Conservation (phyloP, 257 asterid genomes). For the Leonotis leonurus region DNA sequence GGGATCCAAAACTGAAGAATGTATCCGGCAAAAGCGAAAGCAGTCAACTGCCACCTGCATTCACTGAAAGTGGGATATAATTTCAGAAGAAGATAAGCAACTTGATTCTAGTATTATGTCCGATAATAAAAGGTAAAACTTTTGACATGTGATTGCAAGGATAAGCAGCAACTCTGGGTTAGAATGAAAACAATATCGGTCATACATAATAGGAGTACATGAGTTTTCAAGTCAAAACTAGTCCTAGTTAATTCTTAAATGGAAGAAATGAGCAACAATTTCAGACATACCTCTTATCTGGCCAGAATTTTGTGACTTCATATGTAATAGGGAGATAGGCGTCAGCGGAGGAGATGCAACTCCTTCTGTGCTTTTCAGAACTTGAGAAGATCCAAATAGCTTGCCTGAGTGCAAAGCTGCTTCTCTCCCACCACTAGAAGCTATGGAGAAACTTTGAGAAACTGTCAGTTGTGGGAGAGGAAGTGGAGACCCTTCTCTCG, state of each 20-base stretch:
- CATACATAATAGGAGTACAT: too few species aligned
- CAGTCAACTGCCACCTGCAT: constrained; percentile 70
- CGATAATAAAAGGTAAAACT: too few species aligned
- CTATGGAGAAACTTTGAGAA: constrained; percentile 79
- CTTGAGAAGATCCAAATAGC: constrained; percentile 45
- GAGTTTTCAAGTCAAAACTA: too few species aligned
- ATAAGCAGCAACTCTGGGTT: too few species aligned
- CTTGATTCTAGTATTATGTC: neutral
- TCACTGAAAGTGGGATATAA: constrained; percentile 29
- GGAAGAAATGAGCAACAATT: constrained; percentile 1
- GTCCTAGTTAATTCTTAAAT: neutral
- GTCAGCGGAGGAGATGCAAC: constrained; percentile 74
- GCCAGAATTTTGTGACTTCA: constrained; percentile 46
- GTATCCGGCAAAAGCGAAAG: constrained; percentile 1
- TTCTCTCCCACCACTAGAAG: constrained; percentile 52
- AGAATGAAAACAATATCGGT: too few species aligned
- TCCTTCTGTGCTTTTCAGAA: constrained; percentile 37
- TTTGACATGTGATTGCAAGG: too few species aligned
- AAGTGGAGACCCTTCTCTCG: constrained; percentile 59
- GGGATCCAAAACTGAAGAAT: constrained; percentile 14
- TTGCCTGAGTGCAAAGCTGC: constrained; percentile 40
- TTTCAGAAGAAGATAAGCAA: constrained; percentile 13
- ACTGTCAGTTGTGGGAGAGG: constrained; percentile 67
- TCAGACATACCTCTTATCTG: constrained; percentile 61
- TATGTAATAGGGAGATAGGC: constrained; percentile 59